Conservation (phyloP, 163 green algal genomes). For the Chlorella variabilis region DNA sequence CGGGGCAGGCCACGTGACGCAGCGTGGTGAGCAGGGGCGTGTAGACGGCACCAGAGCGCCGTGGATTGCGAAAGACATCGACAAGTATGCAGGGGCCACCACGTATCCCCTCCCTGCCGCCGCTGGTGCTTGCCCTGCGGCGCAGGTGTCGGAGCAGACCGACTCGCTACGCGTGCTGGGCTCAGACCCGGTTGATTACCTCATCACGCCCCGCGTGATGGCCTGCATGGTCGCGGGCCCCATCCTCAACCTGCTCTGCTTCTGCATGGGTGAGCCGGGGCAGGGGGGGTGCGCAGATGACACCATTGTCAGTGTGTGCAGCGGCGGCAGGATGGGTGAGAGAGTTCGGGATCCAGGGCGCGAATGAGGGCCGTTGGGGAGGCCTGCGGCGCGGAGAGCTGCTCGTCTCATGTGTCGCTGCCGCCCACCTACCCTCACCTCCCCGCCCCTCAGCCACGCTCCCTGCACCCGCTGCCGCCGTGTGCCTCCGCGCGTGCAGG, state of each 20-base stretch:
- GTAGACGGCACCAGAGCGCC: neutral
- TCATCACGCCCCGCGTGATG: constrained; percentile 95
- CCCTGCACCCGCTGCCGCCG: no score
- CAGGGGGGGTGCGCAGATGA: neutral
- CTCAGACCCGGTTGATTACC: constrained; percentile 84
- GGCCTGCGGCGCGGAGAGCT: no score
- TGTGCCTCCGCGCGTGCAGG: no score
- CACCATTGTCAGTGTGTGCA: no score
- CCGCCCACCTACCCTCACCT: neutral
- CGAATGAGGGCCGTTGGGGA: no score
- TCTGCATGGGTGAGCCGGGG: constrained; percentile 85
- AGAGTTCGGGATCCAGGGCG: no score
- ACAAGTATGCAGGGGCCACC: no score
- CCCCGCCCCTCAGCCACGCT: no score
- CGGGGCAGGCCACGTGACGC: no score
- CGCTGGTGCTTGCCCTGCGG: neutral
- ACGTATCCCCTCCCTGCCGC: neutral
- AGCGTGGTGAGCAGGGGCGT: no score
- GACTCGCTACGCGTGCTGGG: constrained; percentile 84
- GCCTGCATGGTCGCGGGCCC: constrained; percentile 93
- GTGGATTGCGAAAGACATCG: neutral
- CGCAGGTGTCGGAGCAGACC: constrained; percentile 96
- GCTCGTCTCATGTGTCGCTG: no score
- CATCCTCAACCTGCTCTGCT: constrained; percentile 96
- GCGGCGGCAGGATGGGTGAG: no score